Percentiles rank a stretch among this genome's conserved stretches.
Conservation (phyloP, 192 early-diverging fungal genomes). For the Umbelopsis sp. region DNA sequence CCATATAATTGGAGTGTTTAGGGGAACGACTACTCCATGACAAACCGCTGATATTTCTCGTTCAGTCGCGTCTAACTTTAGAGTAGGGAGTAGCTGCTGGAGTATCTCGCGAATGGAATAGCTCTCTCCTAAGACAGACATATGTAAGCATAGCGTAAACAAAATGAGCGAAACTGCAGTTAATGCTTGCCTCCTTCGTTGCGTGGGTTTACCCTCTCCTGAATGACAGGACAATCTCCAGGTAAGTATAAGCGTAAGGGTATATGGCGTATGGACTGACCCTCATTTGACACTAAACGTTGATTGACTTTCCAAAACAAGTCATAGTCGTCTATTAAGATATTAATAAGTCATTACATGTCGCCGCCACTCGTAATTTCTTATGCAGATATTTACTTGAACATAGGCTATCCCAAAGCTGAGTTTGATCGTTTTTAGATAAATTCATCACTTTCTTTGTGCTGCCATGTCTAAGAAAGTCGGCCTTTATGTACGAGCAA, state of each 20-base stretch:
- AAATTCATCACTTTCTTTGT: constrained; percentile 88
- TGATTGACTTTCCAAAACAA: constrained; percentile 69
- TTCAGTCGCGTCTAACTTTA: constrained; percentile 44
- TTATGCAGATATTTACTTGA: constrained; percentile 44
- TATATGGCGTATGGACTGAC: constrained; percentile 49
- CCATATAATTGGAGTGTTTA: constrained; percentile 77
- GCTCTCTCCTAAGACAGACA: constrained; percentile 34
- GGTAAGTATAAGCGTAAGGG: constrained; percentile 65
- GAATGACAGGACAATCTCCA: constrained; percentile 59
- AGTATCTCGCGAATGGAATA: constrained; percentile 51
- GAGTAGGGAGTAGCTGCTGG: constrained; percentile 48
- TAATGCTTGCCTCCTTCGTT: constrained; percentile 47
- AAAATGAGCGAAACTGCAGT: not conserved
- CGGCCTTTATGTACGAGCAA: constrained; percentile 54
- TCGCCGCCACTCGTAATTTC: not conserved
- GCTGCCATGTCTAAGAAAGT: constrained; percentile 80
- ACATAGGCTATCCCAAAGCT: constrained; percentile 74
- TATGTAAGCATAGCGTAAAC: constrained; percentile 26
- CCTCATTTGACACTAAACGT: constrained; percentile 51
- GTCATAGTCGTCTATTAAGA: constrained; percentile 49
- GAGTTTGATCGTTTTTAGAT: constrained; percentile 80
- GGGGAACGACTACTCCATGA: constrained; percentile 71
- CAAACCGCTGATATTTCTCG: constrained; percentile 55
- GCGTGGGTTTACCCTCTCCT: constrained; percentile 58
- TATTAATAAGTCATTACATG: not conserved